Evolutionary conservation across 2,329 filamentous ascomycete species (phyloP), one percentile per base, ranked within the genome.

Genomic region (Fonsecaea pugnacius): DNA sequence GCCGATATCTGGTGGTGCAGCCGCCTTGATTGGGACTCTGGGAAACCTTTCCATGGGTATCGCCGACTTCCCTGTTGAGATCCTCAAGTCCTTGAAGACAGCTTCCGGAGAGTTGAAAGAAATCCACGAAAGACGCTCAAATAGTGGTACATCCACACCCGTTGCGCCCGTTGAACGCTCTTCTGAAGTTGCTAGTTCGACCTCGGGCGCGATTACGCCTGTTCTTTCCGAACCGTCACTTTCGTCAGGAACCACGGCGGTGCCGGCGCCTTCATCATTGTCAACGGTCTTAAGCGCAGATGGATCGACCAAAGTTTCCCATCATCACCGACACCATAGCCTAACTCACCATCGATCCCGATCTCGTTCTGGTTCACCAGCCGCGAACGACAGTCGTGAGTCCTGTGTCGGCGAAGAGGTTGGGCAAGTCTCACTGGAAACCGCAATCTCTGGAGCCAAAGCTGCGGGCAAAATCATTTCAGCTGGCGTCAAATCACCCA

Each of bases 21-120:
- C 87, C 51, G 91, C 92, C 0, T 78, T 97, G 0, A 80, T 96
- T n/a, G 90, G 90, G 5, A 94, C 93, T n/a, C 81, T 95, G 53
- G 88, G 89, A 30, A 89, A 85, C 43, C 88, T 97, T 63, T 86
- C 91, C 72, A 90, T 96, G 84, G 91, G 91, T 1, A 83, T 96
- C 46, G 91, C 91, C 0, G 92, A 96, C 72, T 80, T 88, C 51
- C 86, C 86, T 0, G 78, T 82, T 16, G 83, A 86, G 52, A 81
- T 87, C 3, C 72, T 85, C 52, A 82, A 81, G 67, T 75, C 80
- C 24, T 66, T 73, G 55, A 69, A 67, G 52, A 70, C 59, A 21
- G 68, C 64, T 21, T 62, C 54, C 10, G 64, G 60, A 36, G 72
- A 70, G 32, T 53, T 67, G 46, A 74, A 69, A 54, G 67, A 68